Conservation (phyloP, 2,329 filamentous ascomycete species). For the Boeremia exigua region DNA sequence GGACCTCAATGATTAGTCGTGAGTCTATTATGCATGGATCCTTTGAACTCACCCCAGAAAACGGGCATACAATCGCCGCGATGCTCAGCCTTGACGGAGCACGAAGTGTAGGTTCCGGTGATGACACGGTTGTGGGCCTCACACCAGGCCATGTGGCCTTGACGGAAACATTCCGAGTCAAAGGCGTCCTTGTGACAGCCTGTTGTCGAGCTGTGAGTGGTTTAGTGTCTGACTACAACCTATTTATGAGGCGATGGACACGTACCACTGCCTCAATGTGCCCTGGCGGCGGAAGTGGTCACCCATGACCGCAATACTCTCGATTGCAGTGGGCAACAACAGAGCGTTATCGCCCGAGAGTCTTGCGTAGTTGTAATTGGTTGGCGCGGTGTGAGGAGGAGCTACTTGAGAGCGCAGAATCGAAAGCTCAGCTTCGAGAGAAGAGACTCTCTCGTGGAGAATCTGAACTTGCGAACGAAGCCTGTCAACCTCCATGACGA, state of each 20-base stretch:
- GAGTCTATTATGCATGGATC: too few relatives aligned
- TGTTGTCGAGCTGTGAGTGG: not conserved
- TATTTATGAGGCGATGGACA: not conserved
- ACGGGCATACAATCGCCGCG: not conserved
- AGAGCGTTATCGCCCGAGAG: not conserved
- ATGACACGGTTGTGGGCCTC: constrained; percentile 5
- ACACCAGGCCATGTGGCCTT: constrained; percentile 7
- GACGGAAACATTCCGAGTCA: constrained; percentile 2
- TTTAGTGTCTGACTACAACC: not conserved
- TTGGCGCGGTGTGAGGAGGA: too few relatives aligned
- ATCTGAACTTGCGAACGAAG: not conserved
- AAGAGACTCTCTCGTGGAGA: not conserved
- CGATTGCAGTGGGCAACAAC: not conserved
- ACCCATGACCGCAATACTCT: not conserved
- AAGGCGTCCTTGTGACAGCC: not conserved
- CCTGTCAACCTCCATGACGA: not conserved
- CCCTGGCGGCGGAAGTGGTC: not conserved
- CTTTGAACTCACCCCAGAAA: not conserved
- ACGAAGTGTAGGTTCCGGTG: not conserved
- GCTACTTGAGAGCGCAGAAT: not conserved
- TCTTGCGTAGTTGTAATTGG: too few relatives aligned
- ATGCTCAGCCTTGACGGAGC: not conserved
- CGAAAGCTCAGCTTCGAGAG: not conserved
- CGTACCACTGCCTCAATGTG: constrained; percentile 2
- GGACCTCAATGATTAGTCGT: not conserved